These are phyloP conservation scores for Populus davidiana DNA, from an alignment of 345 rosid species.

Conservation along the genomic window DNA sequence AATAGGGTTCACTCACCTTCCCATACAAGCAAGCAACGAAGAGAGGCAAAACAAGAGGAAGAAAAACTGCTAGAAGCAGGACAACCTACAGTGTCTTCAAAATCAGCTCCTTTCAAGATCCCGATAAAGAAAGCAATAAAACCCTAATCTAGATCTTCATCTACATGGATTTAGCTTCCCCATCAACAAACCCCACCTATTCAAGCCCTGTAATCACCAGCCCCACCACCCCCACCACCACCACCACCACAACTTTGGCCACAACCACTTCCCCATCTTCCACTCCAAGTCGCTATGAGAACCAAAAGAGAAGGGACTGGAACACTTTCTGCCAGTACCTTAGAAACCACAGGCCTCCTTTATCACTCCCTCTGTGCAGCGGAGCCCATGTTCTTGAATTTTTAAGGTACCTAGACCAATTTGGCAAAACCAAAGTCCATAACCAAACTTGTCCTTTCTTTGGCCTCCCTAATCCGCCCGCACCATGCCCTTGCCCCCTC, in stretches of 20 bases:
- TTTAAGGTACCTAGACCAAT: conserved; percentile 69
- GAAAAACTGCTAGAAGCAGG: neutral
- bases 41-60: neutral
- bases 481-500: conserved; percentile 89
- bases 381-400: conserved; percentile 90
- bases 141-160: conserved; percentile 22
- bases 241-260: neutral
- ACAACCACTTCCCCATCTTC: conserved; percentile 19
- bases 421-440: conserved; percentile 77
- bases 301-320: conserved; percentile 88
- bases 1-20: neutral
- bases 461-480: conserved; percentile 83
- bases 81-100: neutral
- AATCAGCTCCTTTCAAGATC: neutral
- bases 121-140: conserved; percentile 9
- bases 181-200: conserved; percentile 14
- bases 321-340: conserved; percentile 89
- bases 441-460: conserved; percentile 82
- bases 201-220: conserved; percentile 7
- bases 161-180: conserved; percentile 23
- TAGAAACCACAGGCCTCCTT: conserved; percentile 74
- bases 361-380: conserved; percentile 65
- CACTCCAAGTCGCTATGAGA: conserved; percentile 75
- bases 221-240: neutral
- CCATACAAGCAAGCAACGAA: neutral